Conservation (phyloP, 2,329 filamentous ascomycete genomes). For the Aspergillus quadricinctus region DNA sequence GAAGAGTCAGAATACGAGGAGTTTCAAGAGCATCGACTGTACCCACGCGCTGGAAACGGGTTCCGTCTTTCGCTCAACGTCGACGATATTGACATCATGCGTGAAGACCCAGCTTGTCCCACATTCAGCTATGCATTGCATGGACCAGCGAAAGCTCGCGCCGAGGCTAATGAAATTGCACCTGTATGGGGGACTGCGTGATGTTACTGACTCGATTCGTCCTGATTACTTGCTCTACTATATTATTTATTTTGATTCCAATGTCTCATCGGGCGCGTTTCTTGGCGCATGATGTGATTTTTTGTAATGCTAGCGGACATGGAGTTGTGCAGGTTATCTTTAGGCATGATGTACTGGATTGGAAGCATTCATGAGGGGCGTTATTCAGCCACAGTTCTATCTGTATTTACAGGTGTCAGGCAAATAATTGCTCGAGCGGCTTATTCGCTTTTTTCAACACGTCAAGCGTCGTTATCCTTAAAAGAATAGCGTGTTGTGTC, state of each 20-base stretch:
- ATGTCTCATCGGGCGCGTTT: neutral
- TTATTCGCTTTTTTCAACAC: neutral
- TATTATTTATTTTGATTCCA: neutral
- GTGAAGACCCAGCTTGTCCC: constrained; percentile 53
- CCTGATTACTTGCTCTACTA: neutral
- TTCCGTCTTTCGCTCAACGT: constrained; percentile 54
- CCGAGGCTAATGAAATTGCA: constrained; percentile 9
- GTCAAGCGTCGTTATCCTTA: neutral
- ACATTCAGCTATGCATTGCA: constrained; percentile 53
- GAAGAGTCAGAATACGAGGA: constrained; percentile 40
- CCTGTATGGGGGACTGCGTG: constrained; percentile 13
- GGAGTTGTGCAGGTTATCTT: neutral
- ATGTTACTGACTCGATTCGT: neutral
- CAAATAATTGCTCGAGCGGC: neutral
- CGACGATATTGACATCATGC: constrained; percentile 58
- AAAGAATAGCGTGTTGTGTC: neutral
- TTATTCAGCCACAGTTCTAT: neutral
- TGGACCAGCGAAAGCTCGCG: constrained; percentile 17
- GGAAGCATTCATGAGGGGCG: neutral
- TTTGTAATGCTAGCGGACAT: neutral
- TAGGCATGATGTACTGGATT: neutral
- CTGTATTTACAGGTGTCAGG: neutral
- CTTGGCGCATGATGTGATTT: neutral
- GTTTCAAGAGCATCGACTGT: constrained; percentile 56
- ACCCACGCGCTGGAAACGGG: constrained; percentile 60